These are phyloP conservation scores for Vaccinium myrtillus DNA, from an alignment of 148 eudicot genomes.

Conservation along the genomic window DNA sequence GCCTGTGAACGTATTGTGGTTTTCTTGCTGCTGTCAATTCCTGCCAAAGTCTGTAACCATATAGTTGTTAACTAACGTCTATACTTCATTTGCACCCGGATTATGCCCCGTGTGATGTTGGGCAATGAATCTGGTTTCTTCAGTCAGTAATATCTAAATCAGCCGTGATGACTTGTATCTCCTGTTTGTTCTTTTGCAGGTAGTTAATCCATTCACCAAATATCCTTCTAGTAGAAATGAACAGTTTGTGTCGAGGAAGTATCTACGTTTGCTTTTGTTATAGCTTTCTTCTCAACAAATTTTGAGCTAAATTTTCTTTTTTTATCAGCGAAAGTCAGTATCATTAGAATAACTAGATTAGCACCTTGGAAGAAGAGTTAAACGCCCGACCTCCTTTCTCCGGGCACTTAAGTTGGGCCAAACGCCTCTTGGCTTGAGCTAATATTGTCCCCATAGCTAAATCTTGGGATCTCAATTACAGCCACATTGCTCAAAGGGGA, in stretches of 20 bases:
- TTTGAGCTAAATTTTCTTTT: background rate
- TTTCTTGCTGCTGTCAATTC: background rate
- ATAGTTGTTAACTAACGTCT: too few relatives aligned
- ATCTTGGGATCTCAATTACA: conserved; percentile 1
- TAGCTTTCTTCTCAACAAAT: background rate
- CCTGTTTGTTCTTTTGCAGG: conserved; percentile 60
- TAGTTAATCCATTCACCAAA: conserved; percentile 97
- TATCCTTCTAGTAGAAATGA: conserved; percentile 52
- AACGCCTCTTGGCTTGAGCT: too few relatives aligned
- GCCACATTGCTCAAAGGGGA: background rate
- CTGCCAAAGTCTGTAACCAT: background rate
- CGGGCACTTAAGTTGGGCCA: too few relatives aligned
- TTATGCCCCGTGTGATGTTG: background rate
- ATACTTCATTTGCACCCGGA: too few relatives aligned
- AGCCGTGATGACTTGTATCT: background rate
- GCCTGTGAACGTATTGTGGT: background rate
- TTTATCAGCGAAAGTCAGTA: too few relatives aligned
- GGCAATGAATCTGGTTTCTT: background rate
- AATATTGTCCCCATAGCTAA: background rate
- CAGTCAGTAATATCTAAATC: background rate
- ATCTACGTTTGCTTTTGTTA: background rate
- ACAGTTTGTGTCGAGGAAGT: background rate
- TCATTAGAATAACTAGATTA: too few relatives aligned
- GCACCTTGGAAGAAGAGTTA: too few relatives aligned
- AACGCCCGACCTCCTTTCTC: too few relatives aligned